Percentiles rank a stretch among this genome's conserved stretches.
Conservation (phyloP, 192 early-diverging fungal species). For the Coemansia sp. region DNA sequence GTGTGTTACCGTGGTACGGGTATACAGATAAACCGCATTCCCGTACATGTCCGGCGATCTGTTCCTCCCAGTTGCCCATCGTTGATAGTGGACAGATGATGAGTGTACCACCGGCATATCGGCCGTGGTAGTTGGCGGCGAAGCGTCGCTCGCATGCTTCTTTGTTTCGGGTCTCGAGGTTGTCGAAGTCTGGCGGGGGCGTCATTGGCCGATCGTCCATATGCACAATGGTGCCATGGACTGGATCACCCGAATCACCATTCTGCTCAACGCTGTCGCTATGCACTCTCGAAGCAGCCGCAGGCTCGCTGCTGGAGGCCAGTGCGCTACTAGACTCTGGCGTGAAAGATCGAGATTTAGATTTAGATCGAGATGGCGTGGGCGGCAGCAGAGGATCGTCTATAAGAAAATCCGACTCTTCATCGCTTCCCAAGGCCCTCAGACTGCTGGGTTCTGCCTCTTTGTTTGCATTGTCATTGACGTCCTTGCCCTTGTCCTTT, state of each 20-base stretch:
- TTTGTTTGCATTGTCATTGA: constrained; percentile 15
- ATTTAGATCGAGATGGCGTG: not conserved
- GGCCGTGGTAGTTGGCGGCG: constrained; percentile 32
- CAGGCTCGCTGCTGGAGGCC: not conserved
- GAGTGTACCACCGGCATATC: constrained; percentile 56
- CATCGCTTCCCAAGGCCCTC: constrained; percentile 2
- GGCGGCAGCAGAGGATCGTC: constrained; percentile 11
- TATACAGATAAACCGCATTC: constrained; percentile 42
- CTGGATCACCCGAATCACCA: not conserved
- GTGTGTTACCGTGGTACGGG: constrained; percentile 61
- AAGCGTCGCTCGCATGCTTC: constrained; percentile 40
- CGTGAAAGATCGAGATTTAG: not conserved
- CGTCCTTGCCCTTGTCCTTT: constrained; percentile 6
- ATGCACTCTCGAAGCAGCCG: too few species aligned
- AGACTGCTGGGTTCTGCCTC: not conserved
- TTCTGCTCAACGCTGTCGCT: constrained; percentile 2
- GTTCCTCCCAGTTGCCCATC: constrained; percentile 72
- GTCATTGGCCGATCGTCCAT: constrained; percentile 33
- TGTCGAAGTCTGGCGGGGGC: constrained; percentile 40
- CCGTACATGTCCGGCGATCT: constrained; percentile 53
- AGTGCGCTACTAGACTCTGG: not conserved
- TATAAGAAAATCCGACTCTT: constrained; percentile 10
- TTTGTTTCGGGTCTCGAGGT: constrained; percentile 25
- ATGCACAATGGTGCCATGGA: constrained; percentile 2
- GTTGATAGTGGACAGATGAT: constrained; percentile 70